Evolutionary conservation across 1,284 basidiomycete species (phyloP), one percentile per base, ranked within the genome.

Genomic region (Apiotrichum brassicae): DNA sequence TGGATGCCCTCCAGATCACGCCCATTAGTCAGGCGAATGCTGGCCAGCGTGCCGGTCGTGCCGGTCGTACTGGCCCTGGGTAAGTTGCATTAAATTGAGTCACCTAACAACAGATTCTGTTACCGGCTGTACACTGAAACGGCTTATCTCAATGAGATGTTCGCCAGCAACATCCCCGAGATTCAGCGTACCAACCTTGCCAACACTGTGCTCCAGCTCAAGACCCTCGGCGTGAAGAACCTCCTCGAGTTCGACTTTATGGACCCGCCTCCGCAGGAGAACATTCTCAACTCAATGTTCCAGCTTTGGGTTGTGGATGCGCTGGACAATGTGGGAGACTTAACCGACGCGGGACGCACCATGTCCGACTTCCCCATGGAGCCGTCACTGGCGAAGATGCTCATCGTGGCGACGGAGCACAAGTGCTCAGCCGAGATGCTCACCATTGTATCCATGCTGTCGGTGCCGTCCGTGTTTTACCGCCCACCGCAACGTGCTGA

Each of bases 351-450:
- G 43, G 95, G 95, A 1, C 82, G 87, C 41, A 97, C 94, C 73
- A 98, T 99, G 92, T 90, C 89, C 33, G 92, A 97, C 65, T 98
- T 97, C 74, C 93, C 92, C 4, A 93, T 93, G 89, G 91, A 93
- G 66, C 95, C 95, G 3, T 91, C 87, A 6, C 86, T 98, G 79
- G 90, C 91, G 24, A 98, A 98, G 77, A 97, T 98, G 87, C 78
- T 99, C 48, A 97, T 98, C 67, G 86, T 85, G 23, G 92, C 90
- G 11, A 89, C 94, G 54, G 89, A 95, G 41, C 89, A 93, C 73
- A 83, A 81, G 56, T 98, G 95, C 68, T 93, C 89, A 8, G 78
- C 82, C 4, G 95, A 98, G 76, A 93, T 98, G 86, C 76, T 98
- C 57, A 97, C 94, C 1, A 97, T 99, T 54, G 95, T 98, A 13